phyloP scores from a whole-genome alignment of 1,284 basidiomycete genomes.

The Leccinum variabile region DNA sequence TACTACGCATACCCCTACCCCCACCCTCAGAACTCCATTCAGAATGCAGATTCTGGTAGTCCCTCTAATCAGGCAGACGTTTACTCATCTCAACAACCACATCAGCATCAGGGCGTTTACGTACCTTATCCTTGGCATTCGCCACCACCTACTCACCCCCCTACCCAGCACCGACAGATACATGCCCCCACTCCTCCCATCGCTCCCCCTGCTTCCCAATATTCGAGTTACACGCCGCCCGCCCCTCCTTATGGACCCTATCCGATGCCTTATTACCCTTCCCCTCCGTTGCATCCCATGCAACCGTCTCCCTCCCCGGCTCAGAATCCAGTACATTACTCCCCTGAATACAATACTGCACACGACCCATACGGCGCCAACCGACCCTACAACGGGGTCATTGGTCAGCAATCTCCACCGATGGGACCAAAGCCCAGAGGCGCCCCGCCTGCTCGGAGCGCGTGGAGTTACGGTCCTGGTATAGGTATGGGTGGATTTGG shows the following conservation, averaged over 20 bases:
- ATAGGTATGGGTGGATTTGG: conserved; percentile 45
- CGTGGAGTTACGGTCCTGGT: conserved; percentile 73
- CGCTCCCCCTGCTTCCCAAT: conserved; percentile 35
- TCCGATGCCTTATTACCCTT: conserved; percentile 50
- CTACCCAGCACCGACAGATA: conserved; percentile 37
- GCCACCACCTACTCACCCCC: conserved; percentile 25
- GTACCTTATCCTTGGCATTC: conserved; percentile 45
- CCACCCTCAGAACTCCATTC: conserved; percentile 28
- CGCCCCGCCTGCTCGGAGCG: conserved; percentile 48
- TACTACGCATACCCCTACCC: conserved; percentile 41
- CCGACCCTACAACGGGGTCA: conserved; percentile 29
- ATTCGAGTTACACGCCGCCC: conserved; percentile 41
- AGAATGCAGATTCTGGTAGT: conserved; percentile 39
- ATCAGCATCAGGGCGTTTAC: conserved; percentile 36
- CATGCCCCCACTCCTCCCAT: conserved; percentile 35
- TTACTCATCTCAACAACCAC: conserved; percentile 35
- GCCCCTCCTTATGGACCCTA: conserved; percentile 43
- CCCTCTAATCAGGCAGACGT: conserved; percentile 35
- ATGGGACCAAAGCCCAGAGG: conserved; percentile 37
- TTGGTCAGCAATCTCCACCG: conserved; percentile 31
- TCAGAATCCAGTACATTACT: conserved; percentile 34
- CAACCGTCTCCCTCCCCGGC: conserved; percentile 37
- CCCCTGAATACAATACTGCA: conserved; percentile 33
- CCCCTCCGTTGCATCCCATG: conserved; percentile 41
- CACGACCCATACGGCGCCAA: conserved; percentile 32